These are phyloP conservation scores for Neocallimastix lanati DNA, from an alignment of 192 early-diverging fungal species.

Conservation along the genomic window DNA sequence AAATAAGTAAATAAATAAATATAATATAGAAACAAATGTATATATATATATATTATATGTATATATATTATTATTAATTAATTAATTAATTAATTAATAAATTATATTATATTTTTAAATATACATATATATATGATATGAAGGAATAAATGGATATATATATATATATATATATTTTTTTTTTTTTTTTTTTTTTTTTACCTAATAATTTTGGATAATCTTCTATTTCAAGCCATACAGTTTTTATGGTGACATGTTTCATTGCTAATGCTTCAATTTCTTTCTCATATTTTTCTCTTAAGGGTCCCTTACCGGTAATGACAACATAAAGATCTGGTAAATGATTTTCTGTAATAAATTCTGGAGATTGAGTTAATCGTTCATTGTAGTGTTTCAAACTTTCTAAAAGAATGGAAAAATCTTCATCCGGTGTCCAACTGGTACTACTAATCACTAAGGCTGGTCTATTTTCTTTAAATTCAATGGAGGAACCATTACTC, in stretches of 20 bases:
- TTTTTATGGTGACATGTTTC: constrained; percentile 40
- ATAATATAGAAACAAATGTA: no score
- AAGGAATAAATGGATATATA: no score
- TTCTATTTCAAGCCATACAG: constrained; percentile 58
- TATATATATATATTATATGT: no score
- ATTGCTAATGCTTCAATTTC: constrained; percentile 18
- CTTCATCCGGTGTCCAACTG: constrained; percentile 92
- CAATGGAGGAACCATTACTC: no score
- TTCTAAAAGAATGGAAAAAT: constrained; percentile 64
- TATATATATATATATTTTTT: no score
- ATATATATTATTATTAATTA: no score
- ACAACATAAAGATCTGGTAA: constrained; percentile 53
- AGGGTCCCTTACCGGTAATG: constrained; percentile 84
- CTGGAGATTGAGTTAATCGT: not conserved
- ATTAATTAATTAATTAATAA: no score
- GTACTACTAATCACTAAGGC: constrained; percentile 72
- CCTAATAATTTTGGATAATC: constrained; percentile 78
- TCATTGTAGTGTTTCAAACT: constrained; percentile 23
- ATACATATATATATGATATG: no score
- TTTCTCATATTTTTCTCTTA: constrained; percentile 47
- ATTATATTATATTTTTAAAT: no score
- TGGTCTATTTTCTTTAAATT: constrained; percentile 25
- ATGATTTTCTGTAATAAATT: not conserved
- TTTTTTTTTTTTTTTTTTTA: no score
- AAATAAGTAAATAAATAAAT: no score